Conservation (phyloP, 352 stramenopile species). For the Globisporangium rhizosaccharum region DNA sequence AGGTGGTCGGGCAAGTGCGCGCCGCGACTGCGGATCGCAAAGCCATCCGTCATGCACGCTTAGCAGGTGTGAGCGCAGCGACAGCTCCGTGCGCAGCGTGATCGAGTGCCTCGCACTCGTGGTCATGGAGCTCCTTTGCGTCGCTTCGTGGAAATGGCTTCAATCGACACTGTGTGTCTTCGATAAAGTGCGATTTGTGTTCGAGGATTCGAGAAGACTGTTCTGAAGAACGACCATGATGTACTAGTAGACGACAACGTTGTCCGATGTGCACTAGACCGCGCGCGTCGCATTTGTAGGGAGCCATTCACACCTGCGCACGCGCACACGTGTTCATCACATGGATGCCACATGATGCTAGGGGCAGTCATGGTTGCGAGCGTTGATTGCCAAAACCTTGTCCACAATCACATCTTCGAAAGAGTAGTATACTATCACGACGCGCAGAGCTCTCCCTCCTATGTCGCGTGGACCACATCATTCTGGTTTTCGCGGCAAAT, state of each 20-base stretch:
- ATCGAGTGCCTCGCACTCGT: background rate
- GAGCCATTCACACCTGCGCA: background rate
- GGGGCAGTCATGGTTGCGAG: background rate
- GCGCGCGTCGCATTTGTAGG: too few species aligned
- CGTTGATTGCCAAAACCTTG: background rate
- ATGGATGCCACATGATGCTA: background rate
- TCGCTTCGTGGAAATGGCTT: background rate
- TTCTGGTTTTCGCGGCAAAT: too few species aligned
- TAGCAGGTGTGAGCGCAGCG: background rate
- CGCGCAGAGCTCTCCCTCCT: too few species aligned
- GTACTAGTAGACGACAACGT: background rate
- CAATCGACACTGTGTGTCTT: background rate
- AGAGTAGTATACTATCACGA: too few species aligned
- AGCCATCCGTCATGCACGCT: slow-evolving; percentile 12
- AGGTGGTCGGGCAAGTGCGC: slow-evolving; percentile 31
- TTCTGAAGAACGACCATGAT: background rate
- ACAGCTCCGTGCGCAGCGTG: background rate
- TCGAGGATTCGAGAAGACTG: background rate
- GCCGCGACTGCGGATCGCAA: slow-evolving; percentile 24
- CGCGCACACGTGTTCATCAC: background rate
- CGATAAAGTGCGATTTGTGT: background rate
- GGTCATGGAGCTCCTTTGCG: background rate
- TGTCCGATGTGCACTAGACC: too few species aligned
- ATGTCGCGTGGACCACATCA: too few species aligned
- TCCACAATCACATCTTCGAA: background rate